phyloP scores from a whole-genome alignment of 768 basidiomycete species.

The Hemileccinum impolitum region DNA sequence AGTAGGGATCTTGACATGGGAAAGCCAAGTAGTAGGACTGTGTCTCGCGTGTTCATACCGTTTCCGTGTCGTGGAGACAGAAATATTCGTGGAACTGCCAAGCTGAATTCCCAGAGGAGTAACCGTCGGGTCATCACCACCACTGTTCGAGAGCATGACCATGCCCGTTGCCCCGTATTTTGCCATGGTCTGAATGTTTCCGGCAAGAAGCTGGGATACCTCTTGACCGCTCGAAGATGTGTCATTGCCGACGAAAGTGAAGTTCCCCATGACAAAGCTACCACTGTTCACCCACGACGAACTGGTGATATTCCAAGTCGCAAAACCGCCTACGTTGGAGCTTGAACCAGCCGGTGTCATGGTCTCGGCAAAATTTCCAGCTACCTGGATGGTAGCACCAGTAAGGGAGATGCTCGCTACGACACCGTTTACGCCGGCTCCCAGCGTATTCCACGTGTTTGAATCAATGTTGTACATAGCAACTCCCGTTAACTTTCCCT shows the following conservation, averaged over 20 bases:
- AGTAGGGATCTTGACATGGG: slow-evolving; percentile 41
- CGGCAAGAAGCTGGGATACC: slow-evolving; percentile 62
- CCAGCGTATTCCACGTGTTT: slow-evolving; percentile 66
- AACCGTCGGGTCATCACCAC: slow-evolving; percentile 50
- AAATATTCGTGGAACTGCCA: slow-evolving; percentile 34
- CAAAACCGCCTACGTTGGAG: slow-evolving; percentile 57
- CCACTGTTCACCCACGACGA: slow-evolving; percentile 70
- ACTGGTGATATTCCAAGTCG: slow-evolving; percentile 63
- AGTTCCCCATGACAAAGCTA: slow-evolving; percentile 67
- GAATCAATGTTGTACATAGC: slow-evolving; percentile 67
- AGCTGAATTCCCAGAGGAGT: slow-evolving; percentile 61
- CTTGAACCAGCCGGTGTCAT: slow-evolving; percentile 35
- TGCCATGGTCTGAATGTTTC: slow-evolving; percentile 53
- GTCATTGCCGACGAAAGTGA: slow-evolving; percentile 67
- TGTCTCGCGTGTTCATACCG: slow-evolving; percentile 39
- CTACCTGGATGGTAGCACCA: slow-evolving; percentile 54
- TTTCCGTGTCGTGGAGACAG: slow-evolving; percentile 32
- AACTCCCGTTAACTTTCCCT: slow-evolving; percentile 53
- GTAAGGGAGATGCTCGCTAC: slow-evolving; percentile 60
- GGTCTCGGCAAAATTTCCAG: slow-evolving; percentile 70
- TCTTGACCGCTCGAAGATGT: slow-evolving; percentile 43
- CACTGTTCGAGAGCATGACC: slow-evolving; percentile 72
- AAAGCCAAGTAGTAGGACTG: slow-evolving; percentile 44
- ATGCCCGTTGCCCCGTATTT: slow-evolving; percentile 76
- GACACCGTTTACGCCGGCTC: slow-evolving; percentile 70